Evolutionary conservation across 2,329 filamentous ascomycete species (phyloP).

Genomic region (Alternaria burnsii): DNA sequence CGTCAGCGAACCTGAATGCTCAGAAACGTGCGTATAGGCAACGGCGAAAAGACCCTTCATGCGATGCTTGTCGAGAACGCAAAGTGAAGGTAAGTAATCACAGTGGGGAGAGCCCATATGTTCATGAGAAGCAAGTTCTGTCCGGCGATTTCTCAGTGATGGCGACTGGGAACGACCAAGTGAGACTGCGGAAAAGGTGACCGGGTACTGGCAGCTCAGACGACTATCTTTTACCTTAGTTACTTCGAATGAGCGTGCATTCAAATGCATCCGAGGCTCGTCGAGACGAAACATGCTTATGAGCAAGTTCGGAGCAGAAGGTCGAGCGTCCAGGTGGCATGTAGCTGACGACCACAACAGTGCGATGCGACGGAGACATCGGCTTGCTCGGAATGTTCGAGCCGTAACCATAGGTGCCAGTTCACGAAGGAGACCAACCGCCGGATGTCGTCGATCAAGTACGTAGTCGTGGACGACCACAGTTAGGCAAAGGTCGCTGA

Average conservation of each 20-base stretch:
- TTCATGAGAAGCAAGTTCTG: background rate
- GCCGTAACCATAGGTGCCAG: conserved; percentile 94
- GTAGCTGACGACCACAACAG: conserved; percentile 48
- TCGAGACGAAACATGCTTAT: conserved; percentile 5
- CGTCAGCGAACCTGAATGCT: conserved; percentile 66
- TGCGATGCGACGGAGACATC: conserved; percentile 97
- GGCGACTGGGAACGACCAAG: background rate
- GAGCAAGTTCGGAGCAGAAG: conserved; percentile 1
- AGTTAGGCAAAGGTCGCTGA: conserved; percentile 13
- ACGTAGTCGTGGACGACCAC: conserved; percentile 38
- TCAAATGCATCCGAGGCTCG: background rate
- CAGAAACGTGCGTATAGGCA: conserved; percentile 96
- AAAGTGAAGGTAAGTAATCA: conserved; percentile 67
- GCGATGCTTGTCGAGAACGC: conserved; percentile 91
- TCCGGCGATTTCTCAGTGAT: background rate
- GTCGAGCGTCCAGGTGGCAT: background rate
- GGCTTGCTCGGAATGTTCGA: conserved; percentile 97
- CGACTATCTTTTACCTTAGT: background rate
- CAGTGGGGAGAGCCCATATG: background rate
- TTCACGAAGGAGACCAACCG: conserved; percentile 99
- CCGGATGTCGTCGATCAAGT: conserved; percentile 98
- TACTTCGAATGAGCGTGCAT: background rate
- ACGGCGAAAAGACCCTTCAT: conserved; percentile 93
- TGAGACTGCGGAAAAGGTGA: background rate
- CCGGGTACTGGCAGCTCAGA: background rate